Conservation (phyloP, 495 filamentous ascomycete genomes). For the Hyphodiscus hymeniophilus region DNA sequence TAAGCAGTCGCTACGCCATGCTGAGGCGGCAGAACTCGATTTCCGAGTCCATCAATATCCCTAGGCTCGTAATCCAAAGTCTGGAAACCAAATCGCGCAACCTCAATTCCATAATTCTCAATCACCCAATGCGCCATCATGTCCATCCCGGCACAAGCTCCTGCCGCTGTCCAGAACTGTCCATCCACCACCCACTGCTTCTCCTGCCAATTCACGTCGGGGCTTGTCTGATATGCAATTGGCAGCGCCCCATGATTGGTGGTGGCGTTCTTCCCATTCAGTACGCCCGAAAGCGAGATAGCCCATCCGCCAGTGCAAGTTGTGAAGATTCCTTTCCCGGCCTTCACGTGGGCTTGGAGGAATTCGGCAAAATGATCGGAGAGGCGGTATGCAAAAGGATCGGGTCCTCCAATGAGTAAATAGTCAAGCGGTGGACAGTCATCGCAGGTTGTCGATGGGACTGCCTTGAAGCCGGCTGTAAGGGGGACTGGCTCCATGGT, state of each 20-base stretch:
- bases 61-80: slow-evolving; percentile 19
- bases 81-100: slow-evolving; percentile 12
- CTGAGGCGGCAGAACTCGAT: slow-evolving; percentile 7
- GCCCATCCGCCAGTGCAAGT: slow-evolving; percentile 26
- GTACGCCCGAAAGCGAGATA: slow-evolving; percentile 16
- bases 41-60: slow-evolving; percentile 10
- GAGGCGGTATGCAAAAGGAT: slow-evolving; percentile 13
- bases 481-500: slow-evolving; percentile 25
- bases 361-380: slow-evolving; percentile 18
- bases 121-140: slow-evolving; percentile 31
- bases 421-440: slow-evolving; percentile 24
- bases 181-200: slow-evolving; percentile 31
- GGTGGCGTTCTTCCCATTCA: slow-evolving; percentile 26
- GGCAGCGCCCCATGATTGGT: slow-evolving; percentile 23
- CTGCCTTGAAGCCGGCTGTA: slow-evolving; percentile 17
- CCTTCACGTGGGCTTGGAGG: slow-evolving; percentile 21
- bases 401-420: slow-evolving; percentile 24
- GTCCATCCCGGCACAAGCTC: slow-evolving; percentile 31
- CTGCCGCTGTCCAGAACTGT: slow-evolving; percentile 30
- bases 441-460: slow-evolving; percentile 25
- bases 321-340: slow-evolving; percentile 21
- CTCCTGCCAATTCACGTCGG: slow-evolving; percentile 28
- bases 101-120: slow-evolving; percentile 22
- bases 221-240: slow-evolving; percentile 17
- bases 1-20: not conserved